phyloP scores from a whole-genome alignment of 305 asterid genomes.

The Fraxinus velutina region DNA sequence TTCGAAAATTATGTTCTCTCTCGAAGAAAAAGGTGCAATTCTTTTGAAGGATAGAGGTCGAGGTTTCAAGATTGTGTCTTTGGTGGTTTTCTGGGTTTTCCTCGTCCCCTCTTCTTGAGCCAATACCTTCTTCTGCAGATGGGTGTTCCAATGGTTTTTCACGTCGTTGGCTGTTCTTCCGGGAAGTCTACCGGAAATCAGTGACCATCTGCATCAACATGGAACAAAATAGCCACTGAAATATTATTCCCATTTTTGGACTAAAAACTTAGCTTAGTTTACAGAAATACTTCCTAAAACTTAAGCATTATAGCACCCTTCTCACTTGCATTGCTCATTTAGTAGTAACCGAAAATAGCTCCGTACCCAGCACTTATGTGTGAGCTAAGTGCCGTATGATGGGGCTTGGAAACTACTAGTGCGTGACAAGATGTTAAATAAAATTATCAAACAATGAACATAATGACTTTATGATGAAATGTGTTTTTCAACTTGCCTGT shows the following conservation, averaged over 20 bases:
- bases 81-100: neutral
- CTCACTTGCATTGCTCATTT: neutral
- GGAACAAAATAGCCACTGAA: neutral
- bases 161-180: conserved; percentile 37
- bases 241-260: neutral
- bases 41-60: conserved; percentile 19
- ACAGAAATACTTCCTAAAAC: neutral
- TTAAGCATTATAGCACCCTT: neutral
- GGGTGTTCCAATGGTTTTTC: conserved; percentile 47
- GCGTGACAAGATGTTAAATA: neutral
- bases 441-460: neutral
- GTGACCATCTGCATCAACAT: conserved; percentile 34
- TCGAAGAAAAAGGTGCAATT: neutral
- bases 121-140: conserved; percentile 20
- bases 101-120: neutral
- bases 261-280: neutral
- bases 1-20: neutral
- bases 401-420: too few relatives aligned
- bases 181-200: conserved; percentile 41
- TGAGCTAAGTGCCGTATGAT: neutral
- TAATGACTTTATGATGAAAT: neutral
- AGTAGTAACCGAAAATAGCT: neutral
- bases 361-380: neutral
- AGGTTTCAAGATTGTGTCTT: conserved; percentile 12
- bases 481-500: conserved; percentile 18